A percentile compares a stretch with the other conserved stretches of the same genome.
Evolutionary conservation across 164 flowering plant genomes (phyloP).

Genomic region (Magnolia officinalis): DNA sequence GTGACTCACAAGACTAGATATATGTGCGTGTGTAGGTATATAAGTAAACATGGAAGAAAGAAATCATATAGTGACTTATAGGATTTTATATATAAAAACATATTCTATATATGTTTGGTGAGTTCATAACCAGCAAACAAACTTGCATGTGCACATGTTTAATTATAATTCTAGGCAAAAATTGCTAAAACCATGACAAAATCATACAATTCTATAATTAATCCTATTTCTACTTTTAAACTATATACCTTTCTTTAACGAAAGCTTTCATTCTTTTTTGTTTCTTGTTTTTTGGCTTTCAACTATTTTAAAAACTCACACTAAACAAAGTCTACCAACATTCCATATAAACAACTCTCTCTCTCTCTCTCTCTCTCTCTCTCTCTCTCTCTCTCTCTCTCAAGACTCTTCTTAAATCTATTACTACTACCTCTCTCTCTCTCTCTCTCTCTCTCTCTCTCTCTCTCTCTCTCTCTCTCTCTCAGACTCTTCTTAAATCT

Average conservation of each 20-base stretch:
- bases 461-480: not conserved
- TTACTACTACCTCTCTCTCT: constrained; percentile 58
- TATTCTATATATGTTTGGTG: too few relatives aligned
- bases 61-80: too few relatives aligned
- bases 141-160: too few relatives aligned
- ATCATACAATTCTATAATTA: too few relatives aligned
- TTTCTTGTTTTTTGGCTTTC: not conserved
- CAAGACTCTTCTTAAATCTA: constrained; percentile 35
- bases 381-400: not conserved
- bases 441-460: too few relatives aligned
- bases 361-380: not conserved
- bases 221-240: not conserved
- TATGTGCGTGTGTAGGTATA: too few relatives aligned
- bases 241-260: not conserved
- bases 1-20: too few relatives aligned
- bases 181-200: too few relatives aligned
- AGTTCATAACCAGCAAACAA: too few relatives aligned
- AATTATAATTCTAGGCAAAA: too few relatives aligned
- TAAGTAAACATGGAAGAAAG: too few relatives aligned
- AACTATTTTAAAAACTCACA: not conserved
- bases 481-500: constrained; percentile 32
- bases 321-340: not conserved
- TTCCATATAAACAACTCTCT: not conserved
- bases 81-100: too few relatives aligned
- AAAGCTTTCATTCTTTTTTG: not conserved